phyloP scores from a whole-genome alignment of 768 basidiomycete genomes.

The Hemileccinum impolitum region DNA sequence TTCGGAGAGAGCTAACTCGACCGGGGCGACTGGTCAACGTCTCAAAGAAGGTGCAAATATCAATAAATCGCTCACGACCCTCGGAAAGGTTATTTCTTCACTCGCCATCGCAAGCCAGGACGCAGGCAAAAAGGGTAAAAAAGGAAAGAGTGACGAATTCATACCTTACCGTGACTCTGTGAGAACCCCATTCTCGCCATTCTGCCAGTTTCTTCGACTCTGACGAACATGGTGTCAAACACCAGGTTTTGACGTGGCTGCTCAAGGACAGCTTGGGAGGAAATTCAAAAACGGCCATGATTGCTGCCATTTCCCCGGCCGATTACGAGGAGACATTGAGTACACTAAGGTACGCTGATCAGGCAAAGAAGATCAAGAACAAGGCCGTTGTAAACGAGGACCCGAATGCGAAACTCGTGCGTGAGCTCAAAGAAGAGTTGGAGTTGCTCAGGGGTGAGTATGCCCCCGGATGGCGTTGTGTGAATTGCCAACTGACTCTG shows the following conservation, averaged over 20 bases:
- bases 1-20: conserved; percentile 95
- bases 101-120: conserved; percentile 60
- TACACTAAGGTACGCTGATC: conserved; percentile 96
- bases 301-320: conserved; percentile 97
- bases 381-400: conserved; percentile 99
- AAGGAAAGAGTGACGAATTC: conserved; percentile 87
- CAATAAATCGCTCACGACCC: conserved; percentile 96
- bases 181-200: conserved; percentile 26
- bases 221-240: conserved; percentile 6
- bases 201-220: background rate
- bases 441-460: conserved; percentile 79
- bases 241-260: conserved; percentile 92
- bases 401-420: conserved; percentile 97
- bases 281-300: conserved; percentile 99
- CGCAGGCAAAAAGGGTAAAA: conserved; percentile 81
- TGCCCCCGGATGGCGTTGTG: background rate
- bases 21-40: conserved; percentile 93
- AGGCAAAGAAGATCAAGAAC: conserved; percentile 99
- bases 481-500: conserved; percentile 6
- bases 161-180: conserved; percentile 98
- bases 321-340: conserved; percentile 98
- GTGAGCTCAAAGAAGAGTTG: conserved; percentile 98
- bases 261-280: conserved; percentile 97
- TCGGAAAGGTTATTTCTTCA: conserved; percentile 95
- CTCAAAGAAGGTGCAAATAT: conserved; percentile 98